Conservation (phyloP, 129 eudicot genomes). For the Oenanthe sinensis region DNA sequence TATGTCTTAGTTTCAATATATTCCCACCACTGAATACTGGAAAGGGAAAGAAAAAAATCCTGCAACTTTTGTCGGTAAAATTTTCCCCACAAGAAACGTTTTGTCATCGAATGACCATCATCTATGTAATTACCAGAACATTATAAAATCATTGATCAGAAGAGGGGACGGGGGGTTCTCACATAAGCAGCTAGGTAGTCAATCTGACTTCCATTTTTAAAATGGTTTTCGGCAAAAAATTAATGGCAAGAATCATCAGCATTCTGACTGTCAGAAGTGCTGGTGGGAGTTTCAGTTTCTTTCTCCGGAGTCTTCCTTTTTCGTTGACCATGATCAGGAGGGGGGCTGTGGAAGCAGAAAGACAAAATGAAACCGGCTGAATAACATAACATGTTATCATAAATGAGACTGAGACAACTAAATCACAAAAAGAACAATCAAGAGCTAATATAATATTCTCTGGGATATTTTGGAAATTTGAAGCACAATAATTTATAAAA, state of each 20-base stretch:
- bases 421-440: neutral
- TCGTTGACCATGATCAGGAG: constrained; percentile 11
- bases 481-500: neutral
- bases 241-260: neutral
- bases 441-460: neutral
- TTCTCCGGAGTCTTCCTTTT: constrained; percentile 29
- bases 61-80: neutral
- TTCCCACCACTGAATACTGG: neutral
- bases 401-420: neutral
- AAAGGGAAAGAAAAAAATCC: neutral
- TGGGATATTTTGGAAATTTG: neutral
- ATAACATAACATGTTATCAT: neutral
- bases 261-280: constrained; percentile 23
- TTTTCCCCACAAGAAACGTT: neutral
- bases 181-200: neutral
- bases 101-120: neutral
- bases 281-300: constrained; percentile 18
- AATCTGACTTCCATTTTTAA: neutral
- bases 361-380: neutral
- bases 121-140: neutral
- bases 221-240: neutral
- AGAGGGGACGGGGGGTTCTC: neutral
- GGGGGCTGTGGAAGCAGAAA: constrained; percentile 22
- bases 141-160: neutral
- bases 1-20: neutral